Percentiles rank a stretch among this genome's conserved stretches.
These are phyloP conservation scores for Orbilia quercus DNA, from an alignment of 2,329 filamentous ascomycete genomes.

Conservation along the genomic window DNA sequence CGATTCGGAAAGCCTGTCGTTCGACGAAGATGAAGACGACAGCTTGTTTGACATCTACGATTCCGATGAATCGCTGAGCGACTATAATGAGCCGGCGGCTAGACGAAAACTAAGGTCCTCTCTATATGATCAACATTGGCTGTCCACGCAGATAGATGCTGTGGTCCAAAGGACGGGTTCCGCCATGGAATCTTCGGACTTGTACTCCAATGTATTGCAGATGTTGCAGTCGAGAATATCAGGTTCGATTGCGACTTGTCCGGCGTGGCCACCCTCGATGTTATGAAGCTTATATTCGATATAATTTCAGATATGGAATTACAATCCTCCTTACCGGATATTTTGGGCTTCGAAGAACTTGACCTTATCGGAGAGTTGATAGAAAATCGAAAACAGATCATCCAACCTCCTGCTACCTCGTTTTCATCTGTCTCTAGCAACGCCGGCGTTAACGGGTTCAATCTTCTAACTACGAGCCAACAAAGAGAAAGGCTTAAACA, in stretches of 20 bases:
- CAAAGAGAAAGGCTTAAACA: constrained; percentile 80
- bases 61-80: constrained; percentile 35
- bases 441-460: constrained; percentile 65
- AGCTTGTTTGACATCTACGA: constrained; percentile 48
- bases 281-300: constrained; percentile 62
- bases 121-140: constrained; percentile 49
- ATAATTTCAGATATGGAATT: constrained; percentile 80
- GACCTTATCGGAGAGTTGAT: constrained; percentile 95
- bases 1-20: constrained; percentile 29
- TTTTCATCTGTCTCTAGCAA: constrained; percentile 59
- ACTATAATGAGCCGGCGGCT: constrained; percentile 8
- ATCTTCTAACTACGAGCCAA: constrained; percentile 78
- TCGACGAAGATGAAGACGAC: constrained; percentile 32
- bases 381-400: constrained; percentile 76
- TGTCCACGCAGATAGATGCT: constrained; percentile 48
- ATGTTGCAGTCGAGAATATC: constrained; percentile 46
- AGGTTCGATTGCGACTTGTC: constrained; percentile 37
- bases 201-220: constrained; percentile 54
- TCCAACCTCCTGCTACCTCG: constrained; percentile 64
- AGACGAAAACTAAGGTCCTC: background rate
- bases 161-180: constrained; percentile 43
- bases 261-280: constrained; percentile 47
- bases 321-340: constrained; percentile 88
- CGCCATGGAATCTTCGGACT: constrained; percentile 41
- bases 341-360: constrained; percentile 91